These are phyloP conservation scores for Pleurotus tuoliensis DNA, from an alignment of 768 basidiomycete genomes.

Conservation along the genomic window DNA sequence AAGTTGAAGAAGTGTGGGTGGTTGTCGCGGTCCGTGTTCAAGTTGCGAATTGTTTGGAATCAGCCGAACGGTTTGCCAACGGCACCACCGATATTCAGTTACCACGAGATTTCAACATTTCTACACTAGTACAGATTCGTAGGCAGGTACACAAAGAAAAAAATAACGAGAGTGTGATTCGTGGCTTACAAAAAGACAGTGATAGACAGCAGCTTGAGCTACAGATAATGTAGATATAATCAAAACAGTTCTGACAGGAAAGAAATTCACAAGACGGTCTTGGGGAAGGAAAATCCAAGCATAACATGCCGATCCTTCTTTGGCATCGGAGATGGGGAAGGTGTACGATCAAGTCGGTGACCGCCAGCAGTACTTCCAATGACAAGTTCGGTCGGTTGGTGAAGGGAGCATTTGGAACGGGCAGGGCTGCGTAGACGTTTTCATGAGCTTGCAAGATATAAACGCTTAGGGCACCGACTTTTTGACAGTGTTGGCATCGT, in stretches of 20 bases:
- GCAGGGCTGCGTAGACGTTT: conserved; percentile 4
- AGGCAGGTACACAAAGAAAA: not conserved
- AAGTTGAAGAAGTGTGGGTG: conserved; percentile 10
- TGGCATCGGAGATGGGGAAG: conserved; percentile 3
- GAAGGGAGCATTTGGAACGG: conserved; percentile 16
- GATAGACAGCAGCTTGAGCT: not conserved
- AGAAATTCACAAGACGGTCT: conserved; percentile 13
- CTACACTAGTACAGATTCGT: conserved; percentile 2
- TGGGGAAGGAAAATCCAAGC: conserved; percentile 27
- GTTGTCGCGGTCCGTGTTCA: not conserved
- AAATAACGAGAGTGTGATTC: not conserved
- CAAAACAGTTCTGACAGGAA: not conserved
- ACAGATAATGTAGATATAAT: not conserved
- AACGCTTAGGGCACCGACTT: conserved; percentile 6
- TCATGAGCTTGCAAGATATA: not conserved
- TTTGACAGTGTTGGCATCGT: not conserved
- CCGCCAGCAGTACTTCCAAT: conserved; percentile 8
- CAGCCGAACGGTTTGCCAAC: not conserved
- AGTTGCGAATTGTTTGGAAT: not conserved
- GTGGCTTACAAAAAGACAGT: not conserved
- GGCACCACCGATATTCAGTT: not conserved
- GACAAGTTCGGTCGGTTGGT: conserved; percentile 18
- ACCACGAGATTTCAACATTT: not conserved
- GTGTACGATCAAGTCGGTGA: not conserved
- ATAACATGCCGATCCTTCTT: conserved; percentile 23